phyloP scores from a whole-genome alignment of 2,329 filamentous ascomycete genomes.

The Penicillium sumatraense region DNA sequence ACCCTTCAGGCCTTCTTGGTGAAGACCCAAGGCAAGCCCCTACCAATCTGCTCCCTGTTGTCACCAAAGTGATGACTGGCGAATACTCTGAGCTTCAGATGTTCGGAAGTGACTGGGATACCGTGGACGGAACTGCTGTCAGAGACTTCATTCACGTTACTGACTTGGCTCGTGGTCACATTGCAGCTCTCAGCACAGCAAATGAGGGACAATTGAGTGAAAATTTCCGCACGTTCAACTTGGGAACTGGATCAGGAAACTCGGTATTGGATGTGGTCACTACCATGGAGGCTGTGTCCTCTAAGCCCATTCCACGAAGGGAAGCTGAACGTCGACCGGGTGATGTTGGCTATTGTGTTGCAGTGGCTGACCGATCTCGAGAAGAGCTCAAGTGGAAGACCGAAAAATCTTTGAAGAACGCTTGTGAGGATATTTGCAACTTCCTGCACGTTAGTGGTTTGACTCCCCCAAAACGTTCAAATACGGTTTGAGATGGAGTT shows the following conservation, averaged over 20 bases:
- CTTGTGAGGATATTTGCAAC: constrained; percentile 44
- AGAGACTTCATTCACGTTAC: constrained; percentile 72
- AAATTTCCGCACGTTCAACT: constrained; percentile 49
- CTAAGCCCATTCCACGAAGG: constrained; percentile 37
- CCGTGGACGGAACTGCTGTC: constrained; percentile 67
- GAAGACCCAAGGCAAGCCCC: constrained; percentile 67
- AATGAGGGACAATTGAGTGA: constrained; percentile 37
- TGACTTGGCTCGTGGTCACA: constrained; percentile 66
- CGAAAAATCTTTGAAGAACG: constrained; percentile 42
- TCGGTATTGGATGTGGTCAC: constrained; percentile 44
- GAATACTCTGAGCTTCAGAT: constrained; percentile 59
- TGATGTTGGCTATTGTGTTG: constrained; percentile 47
- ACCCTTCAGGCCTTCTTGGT: constrained; percentile 65
- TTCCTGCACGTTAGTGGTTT: constrained; percentile 38
- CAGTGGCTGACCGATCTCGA: constrained; percentile 43
- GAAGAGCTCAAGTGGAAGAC: constrained; percentile 59
- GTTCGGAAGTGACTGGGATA: constrained; percentile 69
- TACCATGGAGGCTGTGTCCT: constrained; percentile 44
- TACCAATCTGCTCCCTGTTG: constrained; percentile 68
- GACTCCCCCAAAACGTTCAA: constrained; percentile 27
- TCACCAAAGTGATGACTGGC: constrained; percentile 65
- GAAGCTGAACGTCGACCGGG: constrained; percentile 40
- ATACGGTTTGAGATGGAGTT: not conserved
- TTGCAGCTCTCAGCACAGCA: constrained; percentile 59
- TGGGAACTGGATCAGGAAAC: constrained; percentile 44